Conservation (phyloP, 2,329 filamentous ascomycete species). For the Aureobasidium mangrovei region DNA sequence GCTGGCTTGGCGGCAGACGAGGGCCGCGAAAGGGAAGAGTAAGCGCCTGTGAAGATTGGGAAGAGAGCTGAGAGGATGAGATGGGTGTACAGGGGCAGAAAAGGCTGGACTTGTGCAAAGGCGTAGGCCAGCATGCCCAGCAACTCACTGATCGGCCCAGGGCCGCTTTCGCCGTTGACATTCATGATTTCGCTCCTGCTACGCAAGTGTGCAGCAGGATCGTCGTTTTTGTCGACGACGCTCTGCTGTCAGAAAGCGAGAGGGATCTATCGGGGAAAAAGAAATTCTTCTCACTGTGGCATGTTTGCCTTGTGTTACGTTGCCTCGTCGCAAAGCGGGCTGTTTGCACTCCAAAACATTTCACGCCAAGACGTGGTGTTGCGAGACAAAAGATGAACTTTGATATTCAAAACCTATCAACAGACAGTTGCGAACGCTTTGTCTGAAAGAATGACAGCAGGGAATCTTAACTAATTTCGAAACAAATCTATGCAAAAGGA, state of each 20-base stretch:
- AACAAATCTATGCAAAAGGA: constrained; percentile 10
- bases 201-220: background rate
- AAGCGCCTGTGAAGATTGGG: constrained; percentile 75
- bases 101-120: constrained; percentile 14
- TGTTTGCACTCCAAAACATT: constrained; percentile 9
- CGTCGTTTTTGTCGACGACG: background rate
- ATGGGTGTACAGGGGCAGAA: constrained; percentile 50
- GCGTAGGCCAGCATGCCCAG: constrained; percentile 15
- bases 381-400: background rate
- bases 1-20: constrained; percentile 62
- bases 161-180: constrained; percentile 5
- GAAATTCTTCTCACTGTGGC: background rate
- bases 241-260: background rate
- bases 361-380: constrained; percentile 1
- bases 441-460: constrained; percentile 11
- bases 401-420: constrained; percentile 11
- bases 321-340: constrained; percentile 1
- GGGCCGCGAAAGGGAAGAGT: constrained; percentile 76
- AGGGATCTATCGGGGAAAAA: background rate
- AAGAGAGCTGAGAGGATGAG: constrained; percentile 62
- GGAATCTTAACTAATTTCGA: constrained; percentile 8
- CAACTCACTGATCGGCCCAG: constrained; percentile 14
- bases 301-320: constrained; percentile 5
- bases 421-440: background rate
- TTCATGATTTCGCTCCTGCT: background rate